Conservation (phyloP, 352 stramenopile species). For the Phytophthora brassicae region DNA sequence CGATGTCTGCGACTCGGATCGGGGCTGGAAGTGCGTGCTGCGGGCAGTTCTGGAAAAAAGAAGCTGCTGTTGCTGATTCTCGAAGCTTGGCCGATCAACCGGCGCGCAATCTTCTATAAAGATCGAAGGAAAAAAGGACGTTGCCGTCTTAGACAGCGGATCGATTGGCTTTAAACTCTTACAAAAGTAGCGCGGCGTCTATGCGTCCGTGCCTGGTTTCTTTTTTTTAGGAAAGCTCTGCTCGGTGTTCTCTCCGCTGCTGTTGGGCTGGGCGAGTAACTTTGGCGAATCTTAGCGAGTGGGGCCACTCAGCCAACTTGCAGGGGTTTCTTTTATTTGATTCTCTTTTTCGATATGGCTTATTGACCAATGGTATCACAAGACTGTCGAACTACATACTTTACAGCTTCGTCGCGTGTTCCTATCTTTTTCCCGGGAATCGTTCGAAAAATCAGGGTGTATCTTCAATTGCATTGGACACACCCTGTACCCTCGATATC, state of each 20-base stretch:
- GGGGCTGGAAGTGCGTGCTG: conserved; percentile 22
- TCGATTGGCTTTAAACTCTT: not conserved
- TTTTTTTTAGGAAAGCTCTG: conserved; percentile 25
- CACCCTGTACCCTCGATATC: too few species aligned
- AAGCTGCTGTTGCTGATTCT: conserved; percentile 1
- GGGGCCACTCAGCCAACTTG: conserved; percentile 15
- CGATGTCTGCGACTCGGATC: conserved; percentile 3
- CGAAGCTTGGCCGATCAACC: conserved; percentile 1
- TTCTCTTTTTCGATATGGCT: conserved; percentile 26
- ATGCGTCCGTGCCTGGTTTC: conserved; percentile 14
- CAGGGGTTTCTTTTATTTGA: conserved; percentile 22
- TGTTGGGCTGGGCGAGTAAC: conserved; percentile 12
- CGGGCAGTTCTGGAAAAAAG: too few species aligned
- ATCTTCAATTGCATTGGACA: conserved; percentile 8
- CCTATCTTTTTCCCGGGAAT: conserved; percentile 14
- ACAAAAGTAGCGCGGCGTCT: not conserved
- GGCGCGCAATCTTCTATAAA: conserved; percentile 15
- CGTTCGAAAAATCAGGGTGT: conserved; percentile 26
- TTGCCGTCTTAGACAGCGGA: conserved; percentile 18
- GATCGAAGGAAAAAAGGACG: conserved; percentile 27
- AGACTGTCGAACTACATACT: too few species aligned
- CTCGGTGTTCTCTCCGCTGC: not conserved
- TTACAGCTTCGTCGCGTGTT: conserved; percentile 9
- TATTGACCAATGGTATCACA: not conserved
- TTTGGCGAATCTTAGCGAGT: conserved; percentile 37